Base-by-base conservation (phyloP, 208 protist genomes). In the Leishmania turanica region DNA sequence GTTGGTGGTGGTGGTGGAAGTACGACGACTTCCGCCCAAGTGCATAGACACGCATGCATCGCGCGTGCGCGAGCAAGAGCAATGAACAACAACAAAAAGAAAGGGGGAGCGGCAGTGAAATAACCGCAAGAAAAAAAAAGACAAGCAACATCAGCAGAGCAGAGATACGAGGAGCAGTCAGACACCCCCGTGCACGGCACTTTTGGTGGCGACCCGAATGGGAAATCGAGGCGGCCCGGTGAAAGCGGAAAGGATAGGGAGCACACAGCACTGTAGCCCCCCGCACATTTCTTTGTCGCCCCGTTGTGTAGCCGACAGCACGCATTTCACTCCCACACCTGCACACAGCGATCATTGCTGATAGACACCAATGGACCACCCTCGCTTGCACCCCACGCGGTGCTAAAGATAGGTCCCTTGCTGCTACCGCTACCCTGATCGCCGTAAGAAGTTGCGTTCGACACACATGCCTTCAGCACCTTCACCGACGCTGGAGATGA, bases 341-440 rank as follows among this genome's bases (percentile, higher is more conserved):
- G 54, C 51, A 86, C 82, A 40, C 78, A 75, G 72, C 45, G 74
- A 8, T 86, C 82, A 31, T 86, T 66, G 70, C 84, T 83, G 75
- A 87, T 84, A 0, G 84, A 87, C 5, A 87, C 80, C 0, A 89
- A 64, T 31, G 85, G 84, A 2, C 81, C 78, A 0, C 75, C 71
- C n/a, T 84, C 85, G 24, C 68, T 80, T 2, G 80, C 34, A 37
- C 82, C 82, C 90, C 90, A 93, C 21, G 84, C 81, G 8, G 86
- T 83, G 62, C 84, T 86, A 19, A 87, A 86, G 42, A 93, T 84
- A 8, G 83, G 80, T 2, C 75, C 79, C 56, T 81, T 86, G 71
- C 58, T 74, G 51, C 73, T 77, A 19, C 72, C 45, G 3, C 71
- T 68, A 11, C 70, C 68, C 9, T 45, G 75, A 24, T 80, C 69